These are phyloP conservation scores for Silene uniflora DNA, from an alignment of 148 eudicot species.

Conservation along the genomic window DNA sequence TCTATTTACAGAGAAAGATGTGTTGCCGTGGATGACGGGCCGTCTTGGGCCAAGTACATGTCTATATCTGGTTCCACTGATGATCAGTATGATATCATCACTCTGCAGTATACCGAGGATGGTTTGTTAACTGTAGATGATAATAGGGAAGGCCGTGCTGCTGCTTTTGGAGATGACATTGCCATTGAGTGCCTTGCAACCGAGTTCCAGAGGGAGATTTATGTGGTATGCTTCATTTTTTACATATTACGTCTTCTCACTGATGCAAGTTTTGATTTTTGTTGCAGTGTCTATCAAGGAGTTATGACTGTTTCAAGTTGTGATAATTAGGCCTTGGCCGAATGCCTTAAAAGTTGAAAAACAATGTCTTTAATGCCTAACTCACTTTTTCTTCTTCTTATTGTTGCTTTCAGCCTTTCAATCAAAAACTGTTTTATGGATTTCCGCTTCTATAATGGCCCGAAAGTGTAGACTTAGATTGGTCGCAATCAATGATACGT, in stretches of 20 bases:
- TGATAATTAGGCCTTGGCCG: no score
- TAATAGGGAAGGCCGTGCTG: constrained; percentile 78
- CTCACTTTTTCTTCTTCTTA: no score
- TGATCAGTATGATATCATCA: constrained; percentile 87
- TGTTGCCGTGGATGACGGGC: constrained; percentile 75
- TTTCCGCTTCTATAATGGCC: background rate
- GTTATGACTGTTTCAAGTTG: no score
- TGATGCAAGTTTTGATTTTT: no score
- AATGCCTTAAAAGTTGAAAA: no score
- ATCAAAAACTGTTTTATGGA: background rate
- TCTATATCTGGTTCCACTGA: constrained; percentile 83
- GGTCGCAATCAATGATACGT: background rate
- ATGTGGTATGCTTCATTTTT: constrained; percentile 57
- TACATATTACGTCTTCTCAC: background rate
- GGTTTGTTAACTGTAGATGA: constrained; percentile 88
- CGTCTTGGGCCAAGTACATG: constrained; percentile 96
- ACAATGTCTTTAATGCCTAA: no score
- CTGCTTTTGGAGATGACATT: constrained; percentile 93
- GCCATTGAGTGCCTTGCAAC: constrained; percentile 94
- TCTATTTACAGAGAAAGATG: constrained; percentile 92
- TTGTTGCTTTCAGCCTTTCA: no score
- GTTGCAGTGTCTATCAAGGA: no score
- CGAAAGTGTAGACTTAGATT: background rate
- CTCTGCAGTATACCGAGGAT: constrained; percentile 85
- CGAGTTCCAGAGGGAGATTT: constrained; percentile 81